A percentile compares a stretch with the other conserved stretches of the same genome.
Evolutionary conservation across 306 rosid species (phyloP).

Genomic region (Malus domestica): DNA sequence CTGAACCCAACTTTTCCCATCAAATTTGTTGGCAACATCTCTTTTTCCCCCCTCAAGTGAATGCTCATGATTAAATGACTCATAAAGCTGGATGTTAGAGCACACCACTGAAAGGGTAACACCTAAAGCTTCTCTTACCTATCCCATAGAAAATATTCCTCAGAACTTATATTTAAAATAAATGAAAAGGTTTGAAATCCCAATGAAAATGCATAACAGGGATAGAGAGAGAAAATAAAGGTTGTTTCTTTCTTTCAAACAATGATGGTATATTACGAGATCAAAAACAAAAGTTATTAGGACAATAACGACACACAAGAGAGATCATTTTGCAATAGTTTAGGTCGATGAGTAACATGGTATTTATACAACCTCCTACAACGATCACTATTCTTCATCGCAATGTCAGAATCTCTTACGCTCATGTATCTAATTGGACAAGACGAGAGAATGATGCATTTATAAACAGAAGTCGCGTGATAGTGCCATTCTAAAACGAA

Average conservation of each 20-base stretch:
- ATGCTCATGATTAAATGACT: conserved; percentile 40
- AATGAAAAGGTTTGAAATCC: background rate
- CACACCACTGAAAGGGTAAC: conserved; percentile 79
- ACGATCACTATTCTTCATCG: background rate
- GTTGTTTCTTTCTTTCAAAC: background rate
- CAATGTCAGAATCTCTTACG: background rate
- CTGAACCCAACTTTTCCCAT: conserved; percentile 71
- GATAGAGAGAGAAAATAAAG: background rate
- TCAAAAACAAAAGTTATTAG: background rate
- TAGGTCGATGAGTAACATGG: background rate
- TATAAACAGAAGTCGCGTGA: background rate
- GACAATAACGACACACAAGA: background rate
- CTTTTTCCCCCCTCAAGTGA: conserved; percentile 26
- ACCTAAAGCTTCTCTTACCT: conserved; percentile 96
- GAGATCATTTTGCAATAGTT: background rate
- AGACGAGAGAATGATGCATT: background rate
- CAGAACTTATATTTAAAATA: conserved; percentile 8
- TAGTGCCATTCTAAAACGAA: too few relatives aligned
- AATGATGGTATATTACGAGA: background rate
- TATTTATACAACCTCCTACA: background rate
- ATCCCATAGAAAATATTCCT: conserved; percentile 24
- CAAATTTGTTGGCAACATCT: conserved; percentile 32
- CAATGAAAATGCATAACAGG: background rate
- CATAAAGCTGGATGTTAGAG: conserved; percentile 79
- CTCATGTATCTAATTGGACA: background rate